Conservation (phyloP, 2,329 filamentous ascomycete genomes). For the Cyanodermella asteris region DNA sequence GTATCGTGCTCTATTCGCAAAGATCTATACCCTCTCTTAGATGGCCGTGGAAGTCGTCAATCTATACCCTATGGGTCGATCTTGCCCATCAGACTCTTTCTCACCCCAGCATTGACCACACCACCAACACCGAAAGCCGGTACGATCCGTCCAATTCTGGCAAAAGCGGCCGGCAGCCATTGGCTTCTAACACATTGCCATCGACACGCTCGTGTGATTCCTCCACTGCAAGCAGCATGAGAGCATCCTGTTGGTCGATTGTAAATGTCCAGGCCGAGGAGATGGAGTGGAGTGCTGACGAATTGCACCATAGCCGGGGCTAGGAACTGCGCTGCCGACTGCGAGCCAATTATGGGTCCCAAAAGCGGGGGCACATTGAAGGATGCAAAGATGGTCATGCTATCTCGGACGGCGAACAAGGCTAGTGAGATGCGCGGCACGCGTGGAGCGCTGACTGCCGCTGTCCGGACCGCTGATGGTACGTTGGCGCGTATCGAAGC, state of each 20-base stretch:
- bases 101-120: conserved; percentile 57
- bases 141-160: conserved; percentile 64
- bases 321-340: conserved; percentile 46
- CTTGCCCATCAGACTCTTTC: conserved; percentile 42
- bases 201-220: no score
- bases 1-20: no score
- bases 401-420: conserved; percentile 66
- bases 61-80: conserved; percentile 24
- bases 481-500: conserved; percentile 6
- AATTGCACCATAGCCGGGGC: conserved; percentile 64
- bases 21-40: no score
- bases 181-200: conserved; percentile 54
- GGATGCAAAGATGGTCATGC: conserved; percentile 71
- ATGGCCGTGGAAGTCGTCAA: no score
- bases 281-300: conserved; percentile 59
- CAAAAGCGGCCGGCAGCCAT: conserved; percentile 51
- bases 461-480: conserved; percentile 9
- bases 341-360: conserved; percentile 29
- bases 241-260: conserved; percentile 39
- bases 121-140: conserved; percentile 78
- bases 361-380: conserved; percentile 76
- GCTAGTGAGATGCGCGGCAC: conserved; percentile 51
- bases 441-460: conserved; percentile 13
- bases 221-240: no score
- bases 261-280: conserved; percentile 70